Evolutionary conservation across 805 yeast genomes (phyloP).

Genomic region (Candida insectalens): DNA sequence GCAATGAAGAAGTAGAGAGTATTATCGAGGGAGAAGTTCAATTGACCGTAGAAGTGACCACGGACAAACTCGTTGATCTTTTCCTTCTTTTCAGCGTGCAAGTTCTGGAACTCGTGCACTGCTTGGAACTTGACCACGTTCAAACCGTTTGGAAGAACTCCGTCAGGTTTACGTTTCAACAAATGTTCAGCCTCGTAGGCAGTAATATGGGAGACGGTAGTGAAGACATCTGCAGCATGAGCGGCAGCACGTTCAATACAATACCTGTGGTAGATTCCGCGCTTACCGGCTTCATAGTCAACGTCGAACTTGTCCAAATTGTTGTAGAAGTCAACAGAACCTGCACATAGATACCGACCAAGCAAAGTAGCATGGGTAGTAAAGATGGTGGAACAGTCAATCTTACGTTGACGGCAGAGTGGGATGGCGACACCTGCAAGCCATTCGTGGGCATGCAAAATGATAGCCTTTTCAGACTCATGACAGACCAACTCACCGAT

Average conservation of each 20-base stretch:
- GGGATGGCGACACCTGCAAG: slow-evolving; percentile 95
- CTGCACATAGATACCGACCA: slow-evolving; percentile 94
- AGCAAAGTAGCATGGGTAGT: slow-evolving; percentile 95
- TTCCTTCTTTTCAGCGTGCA: slow-evolving; percentile 86
- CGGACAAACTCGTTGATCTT: slow-evolving; percentile 90
- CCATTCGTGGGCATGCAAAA: slow-evolving; percentile 97
- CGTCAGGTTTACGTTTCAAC: slow-evolving; percentile 93
- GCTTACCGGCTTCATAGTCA: slow-evolving; percentile 94
- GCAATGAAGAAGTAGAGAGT: slow-evolving; percentile 94
- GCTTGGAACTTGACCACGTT: slow-evolving; percentile 95
- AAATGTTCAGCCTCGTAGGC: slow-evolving; percentile 91
- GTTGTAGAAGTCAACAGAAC: slow-evolving; percentile 91
- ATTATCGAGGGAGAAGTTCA: slow-evolving; percentile 88
- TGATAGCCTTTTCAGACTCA: slow-evolving; percentile 80
- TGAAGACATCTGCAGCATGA: slow-evolving; percentile 91
- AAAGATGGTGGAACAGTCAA: slow-evolving; percentile 90
- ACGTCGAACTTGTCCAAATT: slow-evolving; percentile 83
- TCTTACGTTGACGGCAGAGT: slow-evolving; percentile 78
- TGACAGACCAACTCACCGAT: slow-evolving; percentile 84
- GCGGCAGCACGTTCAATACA: slow-evolving; percentile 96
- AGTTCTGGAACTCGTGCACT: slow-evolving; percentile 94
- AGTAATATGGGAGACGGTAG: slow-evolving; percentile 96
- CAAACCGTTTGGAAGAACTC: slow-evolving; percentile 93
- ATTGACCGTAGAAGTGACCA: slow-evolving; percentile 96
- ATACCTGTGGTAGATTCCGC: slow-evolving; percentile 95